Percentiles rank a stretch among this genome's conserved stretches.
Conservation (phyloP, 768 basidiomycete genomes). For the Lactifluus pinguis region DNA sequence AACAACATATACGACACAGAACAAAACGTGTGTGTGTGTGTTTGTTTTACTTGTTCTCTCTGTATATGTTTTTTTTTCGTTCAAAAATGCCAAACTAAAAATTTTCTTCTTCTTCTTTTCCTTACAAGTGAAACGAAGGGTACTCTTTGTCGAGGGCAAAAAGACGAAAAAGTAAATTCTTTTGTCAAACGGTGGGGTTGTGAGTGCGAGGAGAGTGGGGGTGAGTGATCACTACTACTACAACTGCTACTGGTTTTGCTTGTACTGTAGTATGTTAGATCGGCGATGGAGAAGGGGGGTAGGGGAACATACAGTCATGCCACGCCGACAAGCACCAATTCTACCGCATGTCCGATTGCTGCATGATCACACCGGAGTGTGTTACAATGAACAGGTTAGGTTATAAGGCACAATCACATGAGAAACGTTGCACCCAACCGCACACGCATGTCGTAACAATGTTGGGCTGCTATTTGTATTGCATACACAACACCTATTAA, state of each 20-base stretch:
- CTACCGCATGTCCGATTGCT: neutral
- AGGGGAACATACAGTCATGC: neutral
- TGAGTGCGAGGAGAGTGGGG: neutral
- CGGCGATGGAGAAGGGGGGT: neutral
- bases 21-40: too few species aligned
- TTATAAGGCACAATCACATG: neutral
- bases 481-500: slow-evolving; percentile 4
- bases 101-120: neutral
- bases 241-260: too few species aligned
- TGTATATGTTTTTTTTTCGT: too few species aligned
- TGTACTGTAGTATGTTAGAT: neutral
- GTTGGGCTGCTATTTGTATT: neutral
- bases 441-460: too few species aligned
- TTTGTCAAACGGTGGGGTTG: too few species aligned
- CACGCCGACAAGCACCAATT: too few species aligned
- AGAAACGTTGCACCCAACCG: neutral
- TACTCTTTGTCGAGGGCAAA: slow-evolving; percentile 71
- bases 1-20: too few species aligned
- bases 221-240: too few species aligned
- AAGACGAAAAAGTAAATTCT: slow-evolving; percentile 52
- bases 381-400: too few species aligned
- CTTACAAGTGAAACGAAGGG: slow-evolving; percentile 51
- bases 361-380: neutral
- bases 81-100: too few species aligned
- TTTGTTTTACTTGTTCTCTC: neutral